These are phyloP conservation scores for Conringia planisiliqua DNA, from an alignment of 345 rosid species.

Conservation along the genomic window DNA sequence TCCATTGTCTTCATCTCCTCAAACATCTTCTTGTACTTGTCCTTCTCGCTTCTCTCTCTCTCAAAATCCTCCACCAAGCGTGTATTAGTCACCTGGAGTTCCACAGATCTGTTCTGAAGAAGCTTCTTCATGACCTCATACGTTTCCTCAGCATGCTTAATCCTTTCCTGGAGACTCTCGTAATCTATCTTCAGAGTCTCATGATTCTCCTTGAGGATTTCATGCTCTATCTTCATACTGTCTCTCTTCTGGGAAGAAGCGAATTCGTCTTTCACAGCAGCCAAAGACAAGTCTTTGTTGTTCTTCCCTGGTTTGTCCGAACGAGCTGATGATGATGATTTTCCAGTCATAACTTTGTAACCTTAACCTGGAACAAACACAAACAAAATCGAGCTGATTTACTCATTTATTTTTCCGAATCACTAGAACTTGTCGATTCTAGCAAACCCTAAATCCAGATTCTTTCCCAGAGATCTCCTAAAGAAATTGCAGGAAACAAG, in stretches of 20 bases:
- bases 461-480: neutral
- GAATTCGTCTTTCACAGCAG: neutral
- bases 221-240: neutral
- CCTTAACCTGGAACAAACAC: neutral
- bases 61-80: neutral
- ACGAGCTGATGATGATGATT: neutral
- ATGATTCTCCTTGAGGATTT: conserved; percentile 19
- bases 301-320: neutral
- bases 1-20: neutral
- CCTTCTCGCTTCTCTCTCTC: neutral
- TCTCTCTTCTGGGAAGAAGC: neutral
- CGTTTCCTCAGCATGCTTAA: neutral
- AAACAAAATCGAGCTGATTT: neutral
- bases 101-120: neutral
- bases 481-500: no score
- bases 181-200: neutral
- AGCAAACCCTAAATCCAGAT: neutral
- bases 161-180: neutral
- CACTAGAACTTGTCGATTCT: neutral
- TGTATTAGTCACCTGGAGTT: neutral
- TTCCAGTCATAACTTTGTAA: neutral
- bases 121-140: neutral
- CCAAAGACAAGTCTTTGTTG: neutral
- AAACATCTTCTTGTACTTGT: neutral
- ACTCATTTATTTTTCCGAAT: neutral